Percentiles rank a stretch among this genome's conserved stretches.
phyloP scores from a whole-genome alignment of 2,329 filamentous ascomycete species.

The Arthroderma sp. region DNA sequence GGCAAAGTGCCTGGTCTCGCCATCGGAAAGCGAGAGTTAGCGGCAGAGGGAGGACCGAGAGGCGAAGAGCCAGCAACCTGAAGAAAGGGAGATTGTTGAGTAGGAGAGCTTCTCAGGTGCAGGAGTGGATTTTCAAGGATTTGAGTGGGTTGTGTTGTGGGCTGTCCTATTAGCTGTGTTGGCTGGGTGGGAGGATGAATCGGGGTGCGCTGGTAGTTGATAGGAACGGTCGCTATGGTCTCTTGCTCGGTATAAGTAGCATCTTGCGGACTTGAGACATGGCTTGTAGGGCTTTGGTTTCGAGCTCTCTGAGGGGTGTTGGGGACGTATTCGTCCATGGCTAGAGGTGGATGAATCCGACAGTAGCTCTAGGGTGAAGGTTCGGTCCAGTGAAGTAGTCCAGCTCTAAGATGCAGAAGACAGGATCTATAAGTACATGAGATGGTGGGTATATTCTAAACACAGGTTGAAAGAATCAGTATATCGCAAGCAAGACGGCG shows the following conservation, averaged over 20 bases:
- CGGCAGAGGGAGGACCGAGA: conserved; percentile 37
- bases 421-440: too few species aligned
- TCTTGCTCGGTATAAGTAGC: conserved; percentile 26
- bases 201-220: conserved; percentile 13
- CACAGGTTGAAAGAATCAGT: too few species aligned
- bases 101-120: conserved; percentile 19
- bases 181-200: conserved; percentile 31
- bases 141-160: conserved; percentile 53
- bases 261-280: too few species aligned
- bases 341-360: too few species aligned
- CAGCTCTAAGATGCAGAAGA: too few species aligned
- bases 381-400: too few species aligned
- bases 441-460: too few species aligned
- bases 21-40: conserved; percentile 23
- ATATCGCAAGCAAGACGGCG: too few species aligned
- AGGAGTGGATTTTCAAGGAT: conserved; percentile 29
- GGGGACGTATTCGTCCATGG: too few species aligned
- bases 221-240: conserved; percentile 37
- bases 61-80: conserved; percentile 89
- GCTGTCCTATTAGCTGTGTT: conserved; percentile 43
- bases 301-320: too few species aligned
- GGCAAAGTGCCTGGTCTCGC: conserved; percentile 36
- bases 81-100: conserved; percentile 34
- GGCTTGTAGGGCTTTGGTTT: too few species aligned
- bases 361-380: too few species aligned